Conservation (phyloP, 1,284 basidiomycete genomes). For the Volvariella volvacea region DNA sequence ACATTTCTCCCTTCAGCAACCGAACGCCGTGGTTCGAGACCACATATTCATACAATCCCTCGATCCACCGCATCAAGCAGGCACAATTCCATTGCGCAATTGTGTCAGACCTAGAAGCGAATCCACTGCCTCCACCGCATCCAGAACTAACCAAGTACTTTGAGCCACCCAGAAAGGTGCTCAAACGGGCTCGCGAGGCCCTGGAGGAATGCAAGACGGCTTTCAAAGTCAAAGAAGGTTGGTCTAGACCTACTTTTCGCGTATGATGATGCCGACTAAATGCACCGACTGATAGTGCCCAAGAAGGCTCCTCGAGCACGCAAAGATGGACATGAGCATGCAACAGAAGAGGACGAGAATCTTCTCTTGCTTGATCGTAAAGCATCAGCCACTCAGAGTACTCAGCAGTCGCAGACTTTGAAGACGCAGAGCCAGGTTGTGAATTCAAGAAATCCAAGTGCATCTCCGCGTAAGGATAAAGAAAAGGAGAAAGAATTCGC, state of each 20-base stretch:
- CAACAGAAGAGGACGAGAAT: constrained; percentile 11
- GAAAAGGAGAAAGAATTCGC: constrained; percentile 21
- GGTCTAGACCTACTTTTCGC: neutral
- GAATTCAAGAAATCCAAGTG: neutral
- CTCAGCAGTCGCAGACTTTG: neutral
- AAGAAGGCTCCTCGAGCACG: constrained; percentile 43
- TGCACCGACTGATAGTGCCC: constrained; percentile 36
- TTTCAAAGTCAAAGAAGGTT: constrained; percentile 74
- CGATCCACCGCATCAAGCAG: constrained; percentile 87
- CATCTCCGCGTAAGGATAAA: constrained; percentile 12
- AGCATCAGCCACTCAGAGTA: neutral
- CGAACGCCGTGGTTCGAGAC: constrained; percentile 74
- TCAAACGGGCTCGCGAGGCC: constrained; percentile 50
- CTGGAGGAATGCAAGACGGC: constrained; percentile 55
- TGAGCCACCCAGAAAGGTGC: constrained; percentile 63
- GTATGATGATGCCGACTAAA: neutral
- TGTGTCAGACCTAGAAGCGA: constrained; percentile 61
- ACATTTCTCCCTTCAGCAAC: constrained; percentile 33
- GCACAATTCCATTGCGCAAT: constrained; percentile 86
- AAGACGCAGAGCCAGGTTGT: neutral
- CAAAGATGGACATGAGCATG: constrained; percentile 44
- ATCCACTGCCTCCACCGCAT: constrained; percentile 82
- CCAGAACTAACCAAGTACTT: constrained; percentile 81
- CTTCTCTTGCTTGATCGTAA: constrained; percentile 9
- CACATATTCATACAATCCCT: constrained; percentile 78